These are phyloP conservation scores for Cryptococcus jaspeensis DNA, from an alignment of 1,284 basidiomycete species.

Conservation along the genomic window DNA sequence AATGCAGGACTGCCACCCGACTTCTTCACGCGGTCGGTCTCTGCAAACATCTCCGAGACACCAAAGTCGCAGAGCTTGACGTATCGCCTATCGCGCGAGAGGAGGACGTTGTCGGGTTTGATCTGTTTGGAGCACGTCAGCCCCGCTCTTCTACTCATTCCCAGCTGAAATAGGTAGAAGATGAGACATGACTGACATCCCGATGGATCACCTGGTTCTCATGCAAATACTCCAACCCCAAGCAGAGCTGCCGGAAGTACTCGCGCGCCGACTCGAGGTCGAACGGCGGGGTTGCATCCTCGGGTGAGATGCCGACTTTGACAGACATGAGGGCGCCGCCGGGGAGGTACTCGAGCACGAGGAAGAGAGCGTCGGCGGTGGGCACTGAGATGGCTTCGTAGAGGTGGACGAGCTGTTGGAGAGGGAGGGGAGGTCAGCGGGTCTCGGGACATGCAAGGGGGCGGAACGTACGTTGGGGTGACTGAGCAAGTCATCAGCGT, in stretches of 20 bases:
- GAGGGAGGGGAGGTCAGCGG: constrained; percentile 26
- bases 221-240: constrained; percentile 58
- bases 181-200: constrained; percentile 47
- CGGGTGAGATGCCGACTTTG: constrained; percentile 41
- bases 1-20: constrained; percentile 58
- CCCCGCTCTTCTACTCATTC: neutral
- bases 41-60: constrained; percentile 58
- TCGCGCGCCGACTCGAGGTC: constrained; percentile 32
- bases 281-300: constrained; percentile 43
- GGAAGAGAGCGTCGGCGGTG: constrained; percentile 55
- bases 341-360: constrained; percentile 56
- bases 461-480: constrained; percentile 47
- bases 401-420: constrained; percentile 54
- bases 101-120: constrained; percentile 59
- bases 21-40: constrained; percentile 51
- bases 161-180: neutral
- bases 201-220: constrained; percentile 57
- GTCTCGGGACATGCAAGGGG: neutral
- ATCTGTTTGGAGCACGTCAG: constrained; percentile 39
- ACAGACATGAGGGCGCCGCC: constrained; percentile 57
- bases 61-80: constrained; percentile 62
- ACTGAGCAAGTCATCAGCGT: constrained; percentile 25
- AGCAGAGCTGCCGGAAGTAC: constrained; percentile 58
- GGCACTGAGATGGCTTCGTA: constrained; percentile 60
- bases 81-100: constrained; percentile 52